Evolutionary conservation across 768 basidiomycete genomes (phyloP).

Genomic region (Inosperma sp.): DNA sequence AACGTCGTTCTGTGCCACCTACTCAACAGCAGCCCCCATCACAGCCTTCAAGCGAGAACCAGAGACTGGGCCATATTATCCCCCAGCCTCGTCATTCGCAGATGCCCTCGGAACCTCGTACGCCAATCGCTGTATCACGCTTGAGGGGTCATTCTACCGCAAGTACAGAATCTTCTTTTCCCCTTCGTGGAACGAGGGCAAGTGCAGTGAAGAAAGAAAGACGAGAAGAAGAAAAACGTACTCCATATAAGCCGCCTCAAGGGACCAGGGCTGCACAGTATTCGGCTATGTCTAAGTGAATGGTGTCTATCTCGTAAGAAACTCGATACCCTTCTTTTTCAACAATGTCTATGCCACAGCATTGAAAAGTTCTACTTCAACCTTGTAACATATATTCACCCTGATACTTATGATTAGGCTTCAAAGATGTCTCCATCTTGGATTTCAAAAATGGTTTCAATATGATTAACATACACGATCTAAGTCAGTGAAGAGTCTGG

Average conservation of each 20-base stretch:
- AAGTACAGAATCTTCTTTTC: slow-evolving; percentile 29
- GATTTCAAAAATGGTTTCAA: no score
- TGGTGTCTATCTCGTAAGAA: neutral
- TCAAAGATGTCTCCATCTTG: no score
- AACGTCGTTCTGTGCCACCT: neutral
- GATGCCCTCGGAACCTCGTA: slow-evolving; percentile 8
- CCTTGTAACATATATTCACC: neutral
- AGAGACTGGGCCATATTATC: neutral
- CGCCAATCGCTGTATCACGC: slow-evolving; percentile 3
- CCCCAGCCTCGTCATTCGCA: neutral
- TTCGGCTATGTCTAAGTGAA: slow-evolving; percentile 1
- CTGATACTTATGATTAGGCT: no score
- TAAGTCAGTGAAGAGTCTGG: no score
- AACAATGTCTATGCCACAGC: no score
- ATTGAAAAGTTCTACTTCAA: neutral
- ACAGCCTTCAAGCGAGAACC: slow-evolving; percentile 1
- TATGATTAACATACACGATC: no score
- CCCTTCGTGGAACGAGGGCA: slow-evolving; percentile 36
- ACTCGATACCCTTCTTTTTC: neutral
- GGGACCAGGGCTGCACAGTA: slow-evolving; percentile 35
- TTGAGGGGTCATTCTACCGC: slow-evolving; percentile 14
- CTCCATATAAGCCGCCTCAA: slow-evolving; percentile 34
- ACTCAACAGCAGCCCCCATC: neutral
- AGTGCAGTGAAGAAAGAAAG: slow-evolving; percentile 31
- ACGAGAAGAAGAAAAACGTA: slow-evolving; percentile 29